Conservation (phyloP, 768 basidiomycete genomes). For the Cytidiella melzeri region DNA sequence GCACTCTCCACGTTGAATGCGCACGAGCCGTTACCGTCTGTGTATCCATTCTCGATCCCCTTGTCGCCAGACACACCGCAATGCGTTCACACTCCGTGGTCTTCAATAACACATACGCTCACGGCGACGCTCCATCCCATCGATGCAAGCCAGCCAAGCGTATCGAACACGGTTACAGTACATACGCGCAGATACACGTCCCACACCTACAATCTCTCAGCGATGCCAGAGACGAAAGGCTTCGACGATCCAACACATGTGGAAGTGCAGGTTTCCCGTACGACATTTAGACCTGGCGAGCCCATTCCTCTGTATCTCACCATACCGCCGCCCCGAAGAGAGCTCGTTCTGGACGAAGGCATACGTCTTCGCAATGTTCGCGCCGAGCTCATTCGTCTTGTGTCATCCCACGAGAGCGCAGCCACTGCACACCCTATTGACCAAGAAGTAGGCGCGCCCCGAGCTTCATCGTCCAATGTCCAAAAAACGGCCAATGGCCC, state of each 20-base stretch:
- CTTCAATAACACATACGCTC: slow-evolving; percentile 64
- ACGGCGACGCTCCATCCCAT: slow-evolving; percentile 53
- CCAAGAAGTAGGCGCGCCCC: not conserved
- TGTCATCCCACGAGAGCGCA: slow-evolving; percentile 44
- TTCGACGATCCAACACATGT: slow-evolving; percentile 62
- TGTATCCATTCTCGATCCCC: slow-evolving; percentile 78
- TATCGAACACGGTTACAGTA: slow-evolving; percentile 55
- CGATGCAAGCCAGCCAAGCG: slow-evolving; percentile 30
- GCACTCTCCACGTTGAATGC: slow-evolving; percentile 27
- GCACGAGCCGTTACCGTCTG: slow-evolving; percentile 36
- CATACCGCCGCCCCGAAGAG: slow-evolving; percentile 65
- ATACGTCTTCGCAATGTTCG: slow-evolving; percentile 75
- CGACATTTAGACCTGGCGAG: slow-evolving; percentile 67
- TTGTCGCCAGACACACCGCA: slow-evolving; percentile 77
- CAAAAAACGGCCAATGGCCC: slow-evolving; percentile 2
- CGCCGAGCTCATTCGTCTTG: slow-evolving; percentile 66
- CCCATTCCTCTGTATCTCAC: slow-evolving; percentile 75
- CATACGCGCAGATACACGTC: slow-evolving; percentile 73
- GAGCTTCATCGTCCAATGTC: slow-evolving; percentile 1
- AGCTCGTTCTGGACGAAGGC: slow-evolving; percentile 63
- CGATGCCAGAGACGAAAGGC: slow-evolving; percentile 52
- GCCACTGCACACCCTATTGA: slow-evolving; percentile 3
- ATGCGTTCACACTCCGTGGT: slow-evolving; percentile 70
- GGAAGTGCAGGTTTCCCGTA: slow-evolving; percentile 65
- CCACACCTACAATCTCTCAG: slow-evolving; percentile 47